Base-by-base conservation (phyloP, 805 yeast species). In the Yamadazyma scolyti region DNA sequence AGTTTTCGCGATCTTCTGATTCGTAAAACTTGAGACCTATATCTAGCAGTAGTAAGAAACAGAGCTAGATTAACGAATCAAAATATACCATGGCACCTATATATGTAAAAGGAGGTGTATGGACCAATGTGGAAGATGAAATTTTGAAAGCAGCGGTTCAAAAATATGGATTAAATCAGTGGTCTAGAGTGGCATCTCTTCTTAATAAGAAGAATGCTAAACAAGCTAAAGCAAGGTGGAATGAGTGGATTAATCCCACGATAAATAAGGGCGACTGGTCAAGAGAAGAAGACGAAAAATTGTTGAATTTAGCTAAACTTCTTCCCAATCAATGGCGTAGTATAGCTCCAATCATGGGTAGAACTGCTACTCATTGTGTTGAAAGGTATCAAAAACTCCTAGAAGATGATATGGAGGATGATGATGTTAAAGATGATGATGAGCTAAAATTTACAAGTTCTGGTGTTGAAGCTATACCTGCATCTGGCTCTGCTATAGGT, bases 301-400 rank as follows among this genome's bases (percentile, higher is more conserved):
- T 90, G 27, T 53, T 88, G 34, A 68, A 73, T 20, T 47, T 87
- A 37, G 88, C 84, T 0, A 73, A 75, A 43, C 55, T 78, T 20
- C 60, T 89, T 43, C 97, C 97, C 1, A 87, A 89, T 40, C 97
- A 89, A 58, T 90, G 98, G 98, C 73, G 95, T 27, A 77, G 93
- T 1, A 84, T 93, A n/a, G 82, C 95, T 1, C 75, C 84, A 5
- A 54, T 79, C 7, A 63, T 89, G 54, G 88, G 89, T 0, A 65
- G 97, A 37, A 85, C 97, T 1, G 90, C 96, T 0, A 79, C 85
- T 9, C 83, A 82, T 37, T 86, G 95, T 56, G 75, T 86, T 7
- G 95, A 87, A 42, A 62, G 97, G 34, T 90, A 87, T 51, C 94
- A 85, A 50, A 69, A 65, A 41, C 62, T 88, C 13, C 52, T 88